Percentiles rank a stretch among this genome's conserved stretches.
Conservation (phyloP, 75 land plant species). For the Pinus tabuliformis region DNA sequence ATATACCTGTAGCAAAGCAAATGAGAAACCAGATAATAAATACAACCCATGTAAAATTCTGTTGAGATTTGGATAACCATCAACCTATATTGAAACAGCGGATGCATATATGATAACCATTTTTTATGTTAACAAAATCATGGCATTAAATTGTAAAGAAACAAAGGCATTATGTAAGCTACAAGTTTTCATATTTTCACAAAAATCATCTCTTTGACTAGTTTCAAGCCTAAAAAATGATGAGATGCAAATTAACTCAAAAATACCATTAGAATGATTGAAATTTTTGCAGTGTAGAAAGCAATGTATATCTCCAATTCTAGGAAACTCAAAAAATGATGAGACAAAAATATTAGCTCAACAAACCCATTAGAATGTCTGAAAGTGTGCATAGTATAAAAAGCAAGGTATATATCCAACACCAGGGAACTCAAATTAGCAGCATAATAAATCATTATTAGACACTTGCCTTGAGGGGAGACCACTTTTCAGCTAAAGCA, state of each 20-base stretch:
- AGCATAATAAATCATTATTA: background rate
- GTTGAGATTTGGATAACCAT: too few relatives aligned
- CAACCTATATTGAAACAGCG: background rate
- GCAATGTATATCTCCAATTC: background rate
- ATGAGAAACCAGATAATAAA: background rate
- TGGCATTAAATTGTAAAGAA: too few relatives aligned
- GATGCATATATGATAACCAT: background rate
- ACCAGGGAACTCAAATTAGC: conserved; percentile 2
- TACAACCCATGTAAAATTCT: too few relatives aligned
- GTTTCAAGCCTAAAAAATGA: background rate
- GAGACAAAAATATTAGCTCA: background rate
- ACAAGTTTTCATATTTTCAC: too few relatives aligned
- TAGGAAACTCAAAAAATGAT: background rate
- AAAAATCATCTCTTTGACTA: too few relatives aligned
- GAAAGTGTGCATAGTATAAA: background rate
- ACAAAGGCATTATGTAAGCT: too few relatives aligned
- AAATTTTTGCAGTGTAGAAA: background rate
- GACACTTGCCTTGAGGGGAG: conserved; percentile 70
- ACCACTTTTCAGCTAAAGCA: conserved; percentile 95
- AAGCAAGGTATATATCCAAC: background rate
- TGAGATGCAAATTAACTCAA: background rate
- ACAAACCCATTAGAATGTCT: background rate
- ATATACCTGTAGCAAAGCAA: conserved; percentile 58
- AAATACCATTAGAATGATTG: background rate
- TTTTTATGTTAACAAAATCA: too few relatives aligned